These are phyloP conservation scores for Fusarium subtropicale DNA, from an alignment of 2,329 filamentous ascomycete genomes.

Conservation along the genomic window DNA sequence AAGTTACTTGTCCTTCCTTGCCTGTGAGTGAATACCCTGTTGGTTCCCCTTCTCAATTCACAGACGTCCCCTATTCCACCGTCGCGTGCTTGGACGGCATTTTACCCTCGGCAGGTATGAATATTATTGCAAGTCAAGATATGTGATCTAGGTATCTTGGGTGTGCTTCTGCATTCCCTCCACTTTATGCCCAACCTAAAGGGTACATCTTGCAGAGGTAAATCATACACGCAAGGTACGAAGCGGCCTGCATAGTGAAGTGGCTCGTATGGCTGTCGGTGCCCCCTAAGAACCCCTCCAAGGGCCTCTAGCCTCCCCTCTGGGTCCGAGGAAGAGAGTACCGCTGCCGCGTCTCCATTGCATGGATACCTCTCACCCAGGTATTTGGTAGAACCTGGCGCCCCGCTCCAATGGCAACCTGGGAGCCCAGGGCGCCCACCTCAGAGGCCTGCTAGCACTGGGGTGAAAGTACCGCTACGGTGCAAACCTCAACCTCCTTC, in stretches of 20 bases:
- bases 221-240: conserved; percentile 34
- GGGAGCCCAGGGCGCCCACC: conserved; percentile 28
- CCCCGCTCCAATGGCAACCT: conserved; percentile 37
- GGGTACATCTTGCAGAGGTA: conserved; percentile 32
- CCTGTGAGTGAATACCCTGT: background rate
- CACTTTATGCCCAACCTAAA: conserved; percentile 36
- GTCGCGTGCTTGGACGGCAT: background rate
- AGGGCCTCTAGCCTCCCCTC: conserved; percentile 32
- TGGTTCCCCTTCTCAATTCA: conserved; percentile 11
- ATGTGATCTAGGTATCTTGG: conserved; percentile 14
- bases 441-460: conserved; percentile 34
- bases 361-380: conserved; percentile 40
- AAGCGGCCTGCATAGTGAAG: conserved; percentile 29
- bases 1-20: conserved; percentile 11
- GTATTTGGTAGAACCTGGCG: conserved; percentile 42
- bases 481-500: conserved; percentile 20
- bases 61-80: conserved; percentile 23
- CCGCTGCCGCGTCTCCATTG: conserved; percentile 39
- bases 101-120: conserved; percentile 7
- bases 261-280: conserved; percentile 32
- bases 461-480: conserved; percentile 26
- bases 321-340: conserved; percentile 34
- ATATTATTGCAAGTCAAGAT: conserved; percentile 5
- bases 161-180: conserved; percentile 37
- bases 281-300: conserved; percentile 31